Conservation (phyloP, 768 basidiomycete species). For the Austroboletus eburneus region DNA sequence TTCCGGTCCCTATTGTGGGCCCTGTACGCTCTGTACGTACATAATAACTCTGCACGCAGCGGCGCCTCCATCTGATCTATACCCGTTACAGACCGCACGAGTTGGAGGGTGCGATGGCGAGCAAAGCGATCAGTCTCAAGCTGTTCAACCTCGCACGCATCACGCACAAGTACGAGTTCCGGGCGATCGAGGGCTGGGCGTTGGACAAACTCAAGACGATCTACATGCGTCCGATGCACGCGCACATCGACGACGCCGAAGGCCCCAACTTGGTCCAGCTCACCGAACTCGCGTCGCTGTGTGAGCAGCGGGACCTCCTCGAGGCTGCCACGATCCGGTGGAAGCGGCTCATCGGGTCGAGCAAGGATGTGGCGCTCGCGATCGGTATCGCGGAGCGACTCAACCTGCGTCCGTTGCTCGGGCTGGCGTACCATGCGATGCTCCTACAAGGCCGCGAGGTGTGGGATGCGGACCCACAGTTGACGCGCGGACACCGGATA, state of each 20-base stretch:
- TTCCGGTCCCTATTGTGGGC: constrained; percentile 54
- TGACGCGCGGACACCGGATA: constrained; percentile 46
- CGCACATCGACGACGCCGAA: constrained; percentile 28
- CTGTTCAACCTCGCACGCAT: constrained; percentile 46
- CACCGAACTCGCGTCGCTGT: constrained; percentile 51
- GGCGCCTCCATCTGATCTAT: background rate
- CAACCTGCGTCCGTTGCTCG: constrained; percentile 42
- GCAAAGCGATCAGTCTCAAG: constrained; percentile 41
- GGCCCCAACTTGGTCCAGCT: constrained; percentile 42
- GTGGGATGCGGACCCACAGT: constrained; percentile 45
- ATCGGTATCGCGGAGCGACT: constrained; percentile 46
- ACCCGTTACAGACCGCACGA: constrained; percentile 38
- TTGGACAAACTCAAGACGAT: constrained; percentile 36
- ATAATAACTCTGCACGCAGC: background rate
- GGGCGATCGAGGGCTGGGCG: constrained; percentile 43
- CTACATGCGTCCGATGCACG: constrained; percentile 30
- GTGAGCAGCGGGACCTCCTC: constrained; percentile 42
- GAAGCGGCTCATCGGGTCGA: constrained; percentile 45
- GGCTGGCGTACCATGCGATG: constrained; percentile 49
- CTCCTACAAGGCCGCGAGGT: constrained; percentile 46
- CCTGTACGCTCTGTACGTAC: constrained; percentile 47
- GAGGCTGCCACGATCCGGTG: constrained; percentile 40
- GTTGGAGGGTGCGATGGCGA: constrained; percentile 39
- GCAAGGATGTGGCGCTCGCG: constrained; percentile 42
- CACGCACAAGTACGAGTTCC: constrained; percentile 47